Conservation (phyloP, 768 basidiomycete genomes). For the Trametes gibbosa region DNA sequence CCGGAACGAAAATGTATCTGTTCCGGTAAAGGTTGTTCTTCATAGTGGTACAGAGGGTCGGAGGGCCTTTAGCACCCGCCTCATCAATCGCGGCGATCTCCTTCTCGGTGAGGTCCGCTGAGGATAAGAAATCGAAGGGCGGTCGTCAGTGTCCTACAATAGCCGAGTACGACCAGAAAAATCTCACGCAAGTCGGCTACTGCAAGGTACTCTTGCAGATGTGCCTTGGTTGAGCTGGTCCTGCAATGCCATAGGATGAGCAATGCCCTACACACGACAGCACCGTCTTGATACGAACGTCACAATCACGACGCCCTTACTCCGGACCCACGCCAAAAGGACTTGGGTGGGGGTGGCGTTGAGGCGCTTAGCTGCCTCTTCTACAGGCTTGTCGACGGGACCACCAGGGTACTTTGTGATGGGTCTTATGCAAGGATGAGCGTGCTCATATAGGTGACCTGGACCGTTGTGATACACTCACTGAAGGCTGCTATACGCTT, state of each 20-base stretch:
- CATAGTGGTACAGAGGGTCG: constrained; percentile 17
- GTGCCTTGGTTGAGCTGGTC: constrained; percentile 58
- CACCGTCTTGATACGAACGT: constrained; percentile 37
- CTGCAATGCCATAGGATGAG: constrained; percentile 28
- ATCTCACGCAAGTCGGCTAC: constrained; percentile 64
- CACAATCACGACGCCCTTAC: constrained; percentile 65
- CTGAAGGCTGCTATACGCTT: constrained; percentile 64
- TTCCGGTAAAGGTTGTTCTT: constrained; percentile 2
- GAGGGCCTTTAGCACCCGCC: constrained; percentile 54
- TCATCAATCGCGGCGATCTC: constrained; percentile 64
- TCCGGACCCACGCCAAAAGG: constrained; percentile 64
- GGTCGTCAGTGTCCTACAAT: too few species aligned
- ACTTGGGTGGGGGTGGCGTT: constrained; percentile 63
- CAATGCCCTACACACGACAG: background rate
- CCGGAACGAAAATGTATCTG: background rate
- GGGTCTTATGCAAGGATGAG: constrained; percentile 36
- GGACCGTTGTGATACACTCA: constrained; percentile 32
- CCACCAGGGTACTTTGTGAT: constrained; percentile 61
- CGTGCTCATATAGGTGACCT: too few species aligned
- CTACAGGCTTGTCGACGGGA: constrained; percentile 59
- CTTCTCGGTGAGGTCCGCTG: constrained; percentile 52
- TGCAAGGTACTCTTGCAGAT: constrained; percentile 65
- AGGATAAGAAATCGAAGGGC: too few species aligned
- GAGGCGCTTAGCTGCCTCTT: constrained; percentile 51
- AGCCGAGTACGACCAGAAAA: too few species aligned